phyloP scores from a whole-genome alignment of 1,139 yeast species.

The Saccharomyces hybrid region DNA sequence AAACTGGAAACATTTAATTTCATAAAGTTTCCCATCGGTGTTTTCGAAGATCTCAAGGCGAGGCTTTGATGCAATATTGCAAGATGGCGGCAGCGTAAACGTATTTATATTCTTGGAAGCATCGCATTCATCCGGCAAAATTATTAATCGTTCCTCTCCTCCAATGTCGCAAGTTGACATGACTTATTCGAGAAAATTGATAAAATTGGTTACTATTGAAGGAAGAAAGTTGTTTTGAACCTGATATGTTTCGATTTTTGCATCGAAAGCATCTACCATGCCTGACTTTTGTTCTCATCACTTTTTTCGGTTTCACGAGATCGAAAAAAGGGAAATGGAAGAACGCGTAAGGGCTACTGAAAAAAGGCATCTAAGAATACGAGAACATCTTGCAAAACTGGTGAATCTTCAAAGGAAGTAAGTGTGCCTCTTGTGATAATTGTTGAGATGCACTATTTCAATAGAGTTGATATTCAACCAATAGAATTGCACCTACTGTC shows the following conservation, averaged over 20 bases:
- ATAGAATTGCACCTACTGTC: no score
- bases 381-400: no score
- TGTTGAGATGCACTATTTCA: no score
- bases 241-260: neutral
- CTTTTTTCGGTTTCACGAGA: no score
- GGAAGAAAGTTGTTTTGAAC: neutral
- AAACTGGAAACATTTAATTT: slow-evolving; percentile 9
- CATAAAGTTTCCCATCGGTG: neutral
- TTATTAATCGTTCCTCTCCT: neutral
- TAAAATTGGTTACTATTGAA: no score
- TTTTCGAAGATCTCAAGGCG: neutral
- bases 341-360: neutral
- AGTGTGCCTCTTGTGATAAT: no score
- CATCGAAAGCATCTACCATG: neutral
- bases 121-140: neutral
- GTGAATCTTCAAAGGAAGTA: no score
- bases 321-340: neutral
- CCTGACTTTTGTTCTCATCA: neutral
- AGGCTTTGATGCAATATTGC: neutral
- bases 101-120: neutral
- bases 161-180: neutral
- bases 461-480: no score
- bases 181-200: neutral
- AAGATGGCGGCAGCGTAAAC: neutral
- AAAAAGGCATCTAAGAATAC: no score